Evolutionary conservation across 2,329 filamentous ascomycete genomes (phyloP), one percentile per base, ranked within the genome.

Genomic region (Verticillium zaregamsianum): DNA sequence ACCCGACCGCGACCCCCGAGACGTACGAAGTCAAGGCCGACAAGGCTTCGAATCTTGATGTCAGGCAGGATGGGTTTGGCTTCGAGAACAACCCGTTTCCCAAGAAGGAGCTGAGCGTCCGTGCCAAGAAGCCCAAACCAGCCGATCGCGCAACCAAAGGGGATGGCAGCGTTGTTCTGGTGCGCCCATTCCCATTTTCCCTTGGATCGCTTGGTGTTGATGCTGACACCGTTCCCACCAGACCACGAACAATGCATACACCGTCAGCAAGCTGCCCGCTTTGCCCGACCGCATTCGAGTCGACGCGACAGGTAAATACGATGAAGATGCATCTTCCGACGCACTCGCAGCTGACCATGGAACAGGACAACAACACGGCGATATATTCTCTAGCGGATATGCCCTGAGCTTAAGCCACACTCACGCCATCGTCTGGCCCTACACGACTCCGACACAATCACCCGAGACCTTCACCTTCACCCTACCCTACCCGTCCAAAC

Each of bases 351-450:
- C 45, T 49, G 45, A 49, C 45, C 17, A 28, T 17, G 31, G 23
- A 62, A 61, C 67, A 91, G 88, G 78, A 63, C 82, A 81, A 65
- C 86, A 90, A 73, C 85, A 87, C 70, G 90, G 88, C 70, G 83
- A 85, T 35, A 81, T 92, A 63, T 86, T 86, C 73, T 85, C 83
- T 49, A 84, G 80, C 63, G 90, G 86, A 66, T 92, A 93, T 71
- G 93, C 91, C 57, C 82, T 98, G 61, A 89, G 88, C 56, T 82
- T 98, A 61, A 96, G 92, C 9, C 87, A 89, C 66, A 88, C 89
- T 8, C 88, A 93, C 71, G 95, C 93, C 68, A 85, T 96, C 64
- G 87, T 97, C 58, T 99, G 95, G 95, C 90, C 92, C 17, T 98
- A 98, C 76, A 87, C 87, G 32, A 81, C 83, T n/a, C 82, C 84